Base-by-base conservation (phyloP, 83 land plant species). In the Picea abies region DNA sequence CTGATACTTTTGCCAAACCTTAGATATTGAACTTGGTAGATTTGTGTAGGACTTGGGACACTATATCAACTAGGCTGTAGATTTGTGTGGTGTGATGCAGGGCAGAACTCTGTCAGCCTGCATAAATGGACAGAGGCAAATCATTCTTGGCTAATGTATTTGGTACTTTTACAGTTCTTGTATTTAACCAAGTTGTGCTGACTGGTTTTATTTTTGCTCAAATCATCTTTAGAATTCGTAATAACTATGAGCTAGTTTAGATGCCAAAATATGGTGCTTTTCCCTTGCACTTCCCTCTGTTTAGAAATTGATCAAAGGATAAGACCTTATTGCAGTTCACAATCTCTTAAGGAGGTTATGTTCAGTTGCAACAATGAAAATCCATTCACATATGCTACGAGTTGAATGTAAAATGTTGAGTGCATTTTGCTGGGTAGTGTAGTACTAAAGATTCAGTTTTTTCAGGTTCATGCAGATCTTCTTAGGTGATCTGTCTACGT, bases 71-170 rank as follows among this genome's bases (percentile, higher is more conserved):
- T 32, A 78, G 15, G 63, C 20, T 66, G 35, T 60, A 63, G 65
- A 22, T 25, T 25, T 17, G 47, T 63, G 52, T 25, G 60, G 64
- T 76, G 35, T 20, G 58, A 68, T 63, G 56, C 41, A 67, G 60
- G 29, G 65, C 29, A 62, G 15, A 56, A 39, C 29, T 58, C 78
- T 39, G 79, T 78, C 60, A 44, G 64, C 44, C 41, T 71, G 79
- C 76, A 61, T 61, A 73, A 73, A 41, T 11, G 56, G 77, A 73
- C 77, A 73, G 17, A 32, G 91, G 93, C 91, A 91, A 91, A 81
- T 91, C 91, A 88, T 91, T 91, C 91, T 89, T 91, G 91, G 93
- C 91, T 89, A 73, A 73, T 73, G 77, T 41, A 52, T 22, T 49
- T 73, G 77, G 44, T 73, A 73, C 56, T 39, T 12, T 49, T 47